These are phyloP conservation scores for Noccaea caerulescens DNA, from an alignment of 345 rosid species.

Conservation along the genomic window DNA sequence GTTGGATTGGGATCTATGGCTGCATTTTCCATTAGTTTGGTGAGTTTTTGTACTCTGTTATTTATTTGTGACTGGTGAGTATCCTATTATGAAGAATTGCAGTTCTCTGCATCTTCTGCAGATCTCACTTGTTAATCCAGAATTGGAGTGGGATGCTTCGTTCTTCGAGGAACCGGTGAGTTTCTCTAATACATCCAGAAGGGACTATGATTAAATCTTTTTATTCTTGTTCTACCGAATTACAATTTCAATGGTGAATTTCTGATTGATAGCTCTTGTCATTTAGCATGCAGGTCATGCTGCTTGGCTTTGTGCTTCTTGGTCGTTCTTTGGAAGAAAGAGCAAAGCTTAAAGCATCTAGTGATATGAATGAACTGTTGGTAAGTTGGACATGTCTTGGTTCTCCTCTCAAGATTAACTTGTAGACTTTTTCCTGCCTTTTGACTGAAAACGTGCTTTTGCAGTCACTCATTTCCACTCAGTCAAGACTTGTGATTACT, in stretches of 20 bases:
- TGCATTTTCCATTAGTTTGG: constrained; percentile 84
- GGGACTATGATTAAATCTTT: neutral
- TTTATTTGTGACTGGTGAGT: constrained; percentile 22
- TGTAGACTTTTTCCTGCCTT: neutral
- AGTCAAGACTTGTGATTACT: constrained; percentile 82
- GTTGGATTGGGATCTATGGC: constrained; percentile 89
- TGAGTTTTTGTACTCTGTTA: constrained; percentile 43
- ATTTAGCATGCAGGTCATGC: constrained; percentile 97
- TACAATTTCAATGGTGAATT: constrained; percentile 25
- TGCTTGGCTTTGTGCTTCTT: constrained; percentile 94
- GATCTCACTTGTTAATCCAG: constrained; percentile 88
- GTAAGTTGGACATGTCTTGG: constrained; percentile 49
- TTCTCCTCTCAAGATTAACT: constrained; percentile 5
- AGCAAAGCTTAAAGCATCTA: constrained; percentile 84
- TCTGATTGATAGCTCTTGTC: constrained; percentile 55
- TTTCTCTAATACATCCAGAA: constrained; percentile 42
- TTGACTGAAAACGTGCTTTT: constrained; percentile 40
- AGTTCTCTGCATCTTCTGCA: constrained; percentile 39
- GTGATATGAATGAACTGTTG: constrained; percentile 94
- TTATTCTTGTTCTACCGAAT: constrained; percentile 9
- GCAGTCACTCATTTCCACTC: constrained; percentile 90
- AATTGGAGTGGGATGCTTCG: constrained; percentile 85
- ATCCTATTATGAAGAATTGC: constrained; percentile 11
- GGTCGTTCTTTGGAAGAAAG: constrained; percentile 95
- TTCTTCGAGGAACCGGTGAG: constrained; percentile 98